Percentiles rank a stretch among this genome's conserved stretches.
These are phyloP conservation scores for Trametes sp. DNA, from an alignment of 1,284 basidiomycete genomes.

Conservation along the genomic window DNA sequence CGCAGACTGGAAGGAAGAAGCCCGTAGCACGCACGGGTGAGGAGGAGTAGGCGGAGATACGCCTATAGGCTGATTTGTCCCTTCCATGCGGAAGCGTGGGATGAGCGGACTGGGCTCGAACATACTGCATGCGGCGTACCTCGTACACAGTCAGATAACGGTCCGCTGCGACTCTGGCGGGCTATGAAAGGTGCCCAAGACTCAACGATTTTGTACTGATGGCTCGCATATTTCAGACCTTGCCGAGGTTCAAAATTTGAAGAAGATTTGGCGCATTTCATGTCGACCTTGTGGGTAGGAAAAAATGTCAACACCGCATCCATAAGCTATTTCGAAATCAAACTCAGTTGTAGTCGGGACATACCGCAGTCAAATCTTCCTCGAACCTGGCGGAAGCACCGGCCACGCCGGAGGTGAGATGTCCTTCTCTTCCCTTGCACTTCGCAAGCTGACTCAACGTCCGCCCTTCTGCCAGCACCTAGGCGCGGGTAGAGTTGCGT, in stretches of 20 bases:
- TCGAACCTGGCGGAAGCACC: too few relatives aligned
- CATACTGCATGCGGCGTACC: neutral
- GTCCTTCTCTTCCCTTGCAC: neutral
- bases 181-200: too few relatives aligned
- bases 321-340: neutral
- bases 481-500: neutral
- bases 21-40: neutral
- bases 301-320: neutral
- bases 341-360: too few relatives aligned
- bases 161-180: neutral
- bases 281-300: too few relatives aligned
- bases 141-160: slow-evolving; percentile 4
- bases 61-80: slow-evolving; percentile 12
- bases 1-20: too few relatives aligned
- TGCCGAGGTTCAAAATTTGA: too few relatives aligned
- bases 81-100: neutral
- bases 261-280: too few relatives aligned
- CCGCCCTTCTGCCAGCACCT: neutral
- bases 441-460: neutral
- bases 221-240: too few relatives aligned
- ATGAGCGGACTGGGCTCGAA: neutral
- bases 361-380: too few relatives aligned
- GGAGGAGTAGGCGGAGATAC: neutral
- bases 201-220: too few relatives aligned
- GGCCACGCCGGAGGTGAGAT: too few relatives aligned